phyloP scores from a whole-genome alignment of 2,329 filamentous ascomycete species.

The Neofusicoccum laricinum region DNA sequence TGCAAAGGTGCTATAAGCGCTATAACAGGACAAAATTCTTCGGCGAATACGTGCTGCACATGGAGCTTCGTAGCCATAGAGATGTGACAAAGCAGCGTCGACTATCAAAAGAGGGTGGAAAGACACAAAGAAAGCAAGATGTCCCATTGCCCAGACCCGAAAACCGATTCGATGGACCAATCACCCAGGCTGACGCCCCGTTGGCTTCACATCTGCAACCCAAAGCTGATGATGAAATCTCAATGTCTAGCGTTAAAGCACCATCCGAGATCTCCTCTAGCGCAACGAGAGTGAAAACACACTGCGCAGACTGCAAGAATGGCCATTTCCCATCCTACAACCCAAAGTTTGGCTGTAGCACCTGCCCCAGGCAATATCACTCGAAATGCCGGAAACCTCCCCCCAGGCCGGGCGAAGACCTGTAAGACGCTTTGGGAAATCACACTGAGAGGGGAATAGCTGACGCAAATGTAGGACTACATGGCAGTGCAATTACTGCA shows the following conservation, averaged over 20 bases:
- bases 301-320: constrained; percentile 8
- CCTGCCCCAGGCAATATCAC: constrained; percentile 1
- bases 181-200: not conserved
- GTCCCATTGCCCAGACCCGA: not conserved
- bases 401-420: not conserved
- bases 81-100: not conserved
- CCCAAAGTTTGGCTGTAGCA: not conserved
- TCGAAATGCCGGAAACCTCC: not conserved
- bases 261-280: constrained; percentile 1
- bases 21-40: not conserved
- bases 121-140: not conserved
- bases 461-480: not conserved
- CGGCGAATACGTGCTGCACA: not conserved
- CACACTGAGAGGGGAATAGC: no score
- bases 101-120: not conserved
- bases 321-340: constrained; percentile 6
- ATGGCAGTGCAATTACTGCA: constrained; percentile 3
- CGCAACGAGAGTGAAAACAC: not conserved
- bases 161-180: not conserved
- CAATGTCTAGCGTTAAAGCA: not conserved
- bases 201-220: not conserved
- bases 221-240: constrained; percentile 2
- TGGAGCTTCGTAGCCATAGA: not conserved
- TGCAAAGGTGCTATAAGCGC: not conserved
- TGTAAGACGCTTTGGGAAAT: not conserved